Conservation (phyloP, 352 stramenopile species). For the Pythium rhizo-oryzae region DNA sequence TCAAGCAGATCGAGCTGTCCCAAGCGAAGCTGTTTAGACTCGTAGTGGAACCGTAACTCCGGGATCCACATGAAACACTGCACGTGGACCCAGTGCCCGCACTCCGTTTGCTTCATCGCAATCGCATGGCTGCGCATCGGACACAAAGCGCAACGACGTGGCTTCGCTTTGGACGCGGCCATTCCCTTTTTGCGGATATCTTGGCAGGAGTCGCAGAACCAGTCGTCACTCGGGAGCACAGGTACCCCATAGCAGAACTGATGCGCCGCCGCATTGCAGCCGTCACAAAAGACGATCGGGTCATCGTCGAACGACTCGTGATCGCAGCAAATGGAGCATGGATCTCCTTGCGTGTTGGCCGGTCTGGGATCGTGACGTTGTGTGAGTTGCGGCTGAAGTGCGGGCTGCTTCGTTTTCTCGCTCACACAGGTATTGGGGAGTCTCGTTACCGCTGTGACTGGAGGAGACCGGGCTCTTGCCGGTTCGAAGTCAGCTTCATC, state of each 20-base stretch:
- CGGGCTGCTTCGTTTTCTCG: not conserved
- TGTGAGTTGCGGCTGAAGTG: not conserved
- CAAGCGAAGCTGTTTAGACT: conserved; percentile 40
- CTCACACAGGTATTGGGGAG: not conserved
- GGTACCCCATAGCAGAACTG: conserved; percentile 90
- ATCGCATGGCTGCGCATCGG: conserved; percentile 49
- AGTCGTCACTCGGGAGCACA: conserved; percentile 67
- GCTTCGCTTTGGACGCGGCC: conserved; percentile 4
- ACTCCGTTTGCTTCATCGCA: conserved; percentile 64
- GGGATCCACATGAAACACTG: conserved; percentile 89
- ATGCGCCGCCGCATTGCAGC: conserved; percentile 86
- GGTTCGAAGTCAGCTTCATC: not conserved
- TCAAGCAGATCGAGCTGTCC: conserved; percentile 56
- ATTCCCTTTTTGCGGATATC: not conserved
- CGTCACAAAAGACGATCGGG: conserved; percentile 90
- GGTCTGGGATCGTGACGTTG: conserved; percentile 3
- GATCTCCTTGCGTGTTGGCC: conserved; percentile 21
- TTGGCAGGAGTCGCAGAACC: conserved; percentile 79
- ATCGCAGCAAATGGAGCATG: conserved; percentile 81
- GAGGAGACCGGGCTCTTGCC: too few relatives aligned
- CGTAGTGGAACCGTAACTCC: conserved; percentile 57
- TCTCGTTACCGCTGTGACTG: too few relatives aligned
- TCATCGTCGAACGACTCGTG: conserved; percentile 88
- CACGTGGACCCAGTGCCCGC: conserved; percentile 77
- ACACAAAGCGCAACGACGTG: conserved; percentile 59